phyloP scores from a whole-genome alignment of 2,329 filamentous ascomycete genomes.

The Colletotrichum ledebouriae region DNA sequence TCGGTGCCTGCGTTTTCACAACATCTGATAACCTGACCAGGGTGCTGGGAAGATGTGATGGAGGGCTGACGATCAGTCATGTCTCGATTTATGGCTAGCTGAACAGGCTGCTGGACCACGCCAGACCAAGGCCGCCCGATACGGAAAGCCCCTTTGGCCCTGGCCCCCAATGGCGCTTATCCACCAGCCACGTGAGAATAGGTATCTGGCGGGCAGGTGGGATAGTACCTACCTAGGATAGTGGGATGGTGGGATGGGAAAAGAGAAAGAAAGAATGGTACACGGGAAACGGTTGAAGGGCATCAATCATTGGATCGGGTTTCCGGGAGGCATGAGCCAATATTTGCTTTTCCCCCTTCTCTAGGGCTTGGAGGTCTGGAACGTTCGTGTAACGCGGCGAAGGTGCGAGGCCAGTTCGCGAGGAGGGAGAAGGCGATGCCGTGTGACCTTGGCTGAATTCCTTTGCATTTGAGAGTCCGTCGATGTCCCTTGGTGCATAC shows the following conservation, averaged over 20 bases:
- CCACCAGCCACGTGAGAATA: background rate
- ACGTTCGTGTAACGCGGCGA: conserved; percentile 9
- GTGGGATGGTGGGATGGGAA: background rate
- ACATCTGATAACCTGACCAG: background rate
- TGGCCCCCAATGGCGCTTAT: background rate
- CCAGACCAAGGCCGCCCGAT: background rate
- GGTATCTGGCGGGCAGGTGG: background rate
- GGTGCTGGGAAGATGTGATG: background rate
- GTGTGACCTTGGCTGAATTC: background rate
- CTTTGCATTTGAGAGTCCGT: background rate
- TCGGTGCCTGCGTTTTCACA: background rate
- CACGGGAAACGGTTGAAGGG: background rate
- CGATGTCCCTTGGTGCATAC: background rate
- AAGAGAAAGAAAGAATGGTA: background rate
- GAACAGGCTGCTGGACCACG: background rate
- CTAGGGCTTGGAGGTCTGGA: background rate
- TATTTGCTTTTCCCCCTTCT: conserved; percentile 15
- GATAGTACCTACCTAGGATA: no score
- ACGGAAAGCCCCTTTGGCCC: background rate
- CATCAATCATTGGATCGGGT: background rate
- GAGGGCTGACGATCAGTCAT: conserved; percentile 16
- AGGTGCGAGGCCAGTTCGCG: background rate
- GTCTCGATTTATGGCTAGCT: conserved; percentile 26
- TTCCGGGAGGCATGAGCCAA: background rate
- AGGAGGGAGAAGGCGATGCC: background rate